Evolutionary conservation across 805 yeast species (phyloP).

Genomic region (Ascoidea asiatica): DNA sequence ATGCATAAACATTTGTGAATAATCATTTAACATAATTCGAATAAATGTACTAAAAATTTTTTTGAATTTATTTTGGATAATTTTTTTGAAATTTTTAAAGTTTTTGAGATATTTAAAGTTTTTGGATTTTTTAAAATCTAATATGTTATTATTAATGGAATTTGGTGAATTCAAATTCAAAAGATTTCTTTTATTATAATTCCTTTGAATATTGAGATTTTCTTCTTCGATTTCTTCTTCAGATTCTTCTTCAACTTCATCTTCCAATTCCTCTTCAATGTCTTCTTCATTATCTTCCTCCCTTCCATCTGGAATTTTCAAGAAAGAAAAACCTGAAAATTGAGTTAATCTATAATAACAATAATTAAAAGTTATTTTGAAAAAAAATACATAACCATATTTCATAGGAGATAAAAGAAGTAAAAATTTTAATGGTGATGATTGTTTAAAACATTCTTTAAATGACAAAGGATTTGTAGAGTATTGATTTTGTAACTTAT

Average conservation of each 20-base stretch:
- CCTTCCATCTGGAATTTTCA: conserved; percentile 20
- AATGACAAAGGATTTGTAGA: too few relatives aligned
- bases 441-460: background rate
- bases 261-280: conserved; percentile 16
- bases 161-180: too few relatives aligned
- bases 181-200: too few relatives aligned
- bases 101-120: too few relatives aligned
- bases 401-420: conserved; percentile 7
- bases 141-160: too few relatives aligned
- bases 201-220: too few relatives aligned
- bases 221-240: background rate
- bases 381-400: conserved; percentile 11
- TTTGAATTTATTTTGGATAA: too few relatives aligned
- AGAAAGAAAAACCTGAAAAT: conserved; percentile 20
- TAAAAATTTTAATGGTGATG: conserved; percentile 8
- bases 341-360: conserved; percentile 22
- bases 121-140: too few relatives aligned
- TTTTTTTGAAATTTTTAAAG: too few relatives aligned
- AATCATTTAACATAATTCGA: conserved; percentile 19
- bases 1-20: conserved; percentile 14
- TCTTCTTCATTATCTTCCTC: conserved; percentile 8
- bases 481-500: too few relatives aligned
- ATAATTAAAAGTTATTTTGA: conserved; percentile 17
- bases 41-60: too few relatives aligned
- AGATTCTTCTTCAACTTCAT: conserved; percentile 15